phyloP scores from a whole-genome alignment of 2,329 filamentous ascomycete species.

The Pseudovirgaria hyperparasitica region DNA sequence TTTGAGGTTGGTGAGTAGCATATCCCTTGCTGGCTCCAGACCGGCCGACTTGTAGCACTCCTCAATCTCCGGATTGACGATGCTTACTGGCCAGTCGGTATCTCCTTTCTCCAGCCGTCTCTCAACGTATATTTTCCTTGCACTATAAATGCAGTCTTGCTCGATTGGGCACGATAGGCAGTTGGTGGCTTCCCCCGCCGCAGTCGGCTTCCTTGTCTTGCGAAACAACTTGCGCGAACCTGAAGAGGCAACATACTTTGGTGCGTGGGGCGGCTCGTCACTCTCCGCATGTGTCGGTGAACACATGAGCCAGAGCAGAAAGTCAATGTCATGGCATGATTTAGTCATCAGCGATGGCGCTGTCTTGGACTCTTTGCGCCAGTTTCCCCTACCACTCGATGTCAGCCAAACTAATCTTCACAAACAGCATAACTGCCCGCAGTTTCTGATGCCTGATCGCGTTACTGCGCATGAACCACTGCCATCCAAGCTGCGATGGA shows the following conservation, averaged over 20 bases:
- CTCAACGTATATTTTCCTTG: slow-evolving; percentile 69
- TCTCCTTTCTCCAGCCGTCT: slow-evolving; percentile 54
- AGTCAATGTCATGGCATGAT: slow-evolving; percentile 91
- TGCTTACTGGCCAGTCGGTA: slow-evolving; percentile 68
- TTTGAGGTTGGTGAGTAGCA: slow-evolving; percentile 34
- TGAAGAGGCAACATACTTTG: slow-evolving; percentile 59
- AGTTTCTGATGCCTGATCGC: too few relatives aligned
- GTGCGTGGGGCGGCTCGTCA: slow-evolving; percentile 51
- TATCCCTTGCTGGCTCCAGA: slow-evolving; percentile 35
- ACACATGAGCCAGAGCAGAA: slow-evolving; percentile 81
- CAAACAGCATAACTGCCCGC: not conserved
- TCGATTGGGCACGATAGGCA: slow-evolving; percentile 72
- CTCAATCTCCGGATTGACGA: slow-evolving; percentile 88
- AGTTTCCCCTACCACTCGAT: slow-evolving; percentile 55
- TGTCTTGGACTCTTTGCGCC: slow-evolving; percentile 67
- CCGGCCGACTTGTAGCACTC: slow-evolving; percentile 44
- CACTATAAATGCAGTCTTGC: slow-evolving; percentile 68
- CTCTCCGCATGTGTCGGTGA: slow-evolving; percentile 43
- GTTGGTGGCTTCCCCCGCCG: slow-evolving; percentile 69
- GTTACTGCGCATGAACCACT: not conserved
- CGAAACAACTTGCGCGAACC: slow-evolving; percentile 72
- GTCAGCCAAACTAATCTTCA: slow-evolving; percentile 1
- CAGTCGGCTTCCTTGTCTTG: slow-evolving; percentile 58
- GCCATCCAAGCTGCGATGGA: not conserved
- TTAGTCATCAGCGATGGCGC: slow-evolving; percentile 82